A percentile compares a stretch with the other conserved stretches of the same genome.
These are phyloP conservation scores for Streptanthus diversifolius DNA, from an alignment of 345 rosid genomes.

Conservation along the genomic window DNA sequence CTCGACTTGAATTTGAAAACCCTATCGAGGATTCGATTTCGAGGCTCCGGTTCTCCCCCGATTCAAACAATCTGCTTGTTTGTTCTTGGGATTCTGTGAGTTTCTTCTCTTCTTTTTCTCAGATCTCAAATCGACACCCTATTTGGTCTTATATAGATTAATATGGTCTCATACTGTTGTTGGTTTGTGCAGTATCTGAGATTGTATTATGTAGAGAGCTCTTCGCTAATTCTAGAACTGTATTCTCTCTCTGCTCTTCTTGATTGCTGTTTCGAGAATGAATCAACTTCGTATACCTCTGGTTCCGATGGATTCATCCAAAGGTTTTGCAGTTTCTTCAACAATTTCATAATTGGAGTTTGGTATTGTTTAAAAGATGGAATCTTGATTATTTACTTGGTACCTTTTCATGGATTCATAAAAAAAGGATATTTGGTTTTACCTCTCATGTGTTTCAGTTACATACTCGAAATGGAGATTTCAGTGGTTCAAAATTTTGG, in stretches of 20 bases:
- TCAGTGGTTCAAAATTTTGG: not conserved
- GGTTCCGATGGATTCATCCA: conserved; percentile 70
- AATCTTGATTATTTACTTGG: not conserved
- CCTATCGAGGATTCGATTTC: conserved; percentile 69
- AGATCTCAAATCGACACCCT: not conserved
- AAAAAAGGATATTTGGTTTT: no score
- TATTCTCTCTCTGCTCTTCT: conserved; percentile 60
- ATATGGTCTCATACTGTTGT: not conserved
- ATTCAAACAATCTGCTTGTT: conserved; percentile 68
- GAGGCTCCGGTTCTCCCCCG: conserved; percentile 65
- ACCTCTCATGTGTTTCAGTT: no score
- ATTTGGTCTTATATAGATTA: not conserved
- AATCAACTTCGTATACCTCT: conserved; percentile 49
- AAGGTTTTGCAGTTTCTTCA: conserved; percentile 44
- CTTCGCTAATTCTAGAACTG: conserved; percentile 47
- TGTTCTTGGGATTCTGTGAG: conserved; percentile 94
- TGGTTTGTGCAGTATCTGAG: conserved; percentile 50
- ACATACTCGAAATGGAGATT: not conserved
- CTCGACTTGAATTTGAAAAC: conserved; percentile 43
- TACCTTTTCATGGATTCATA: not conserved
- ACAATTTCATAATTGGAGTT: not conserved
- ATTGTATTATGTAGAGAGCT: conserved; percentile 67
- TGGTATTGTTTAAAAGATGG: not conserved
- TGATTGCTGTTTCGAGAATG: conserved; percentile 71
- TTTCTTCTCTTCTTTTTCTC: conserved; percentile 6